Percentiles rank a stretch among this genome's conserved stretches.
Evolutionary conservation across 2,329 filamentous ascomycete genomes (phyloP).

Genomic region (Colletotrichum camelliae): DNA sequence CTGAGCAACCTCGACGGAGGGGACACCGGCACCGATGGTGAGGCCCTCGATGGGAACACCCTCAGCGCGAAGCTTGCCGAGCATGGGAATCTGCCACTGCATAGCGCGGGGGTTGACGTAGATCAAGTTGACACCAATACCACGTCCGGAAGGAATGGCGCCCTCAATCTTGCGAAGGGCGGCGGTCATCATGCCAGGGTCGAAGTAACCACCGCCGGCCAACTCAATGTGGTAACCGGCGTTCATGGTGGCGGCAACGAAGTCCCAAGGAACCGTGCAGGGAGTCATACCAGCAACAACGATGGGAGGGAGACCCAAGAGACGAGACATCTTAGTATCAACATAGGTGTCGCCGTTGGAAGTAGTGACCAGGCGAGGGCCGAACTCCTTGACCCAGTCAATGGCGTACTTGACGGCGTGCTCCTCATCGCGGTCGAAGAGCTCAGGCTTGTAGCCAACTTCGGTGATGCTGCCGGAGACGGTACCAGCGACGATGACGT

Average conservation of each 20-base stretch:
- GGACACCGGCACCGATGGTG: constrained; percentile 91
- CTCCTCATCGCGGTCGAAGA: constrained; percentile 96
- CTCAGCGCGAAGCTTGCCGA: constrained; percentile 80
- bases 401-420: constrained; percentile 93
- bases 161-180: constrained; percentile 86
- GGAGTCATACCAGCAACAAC: constrained; percentile 97
- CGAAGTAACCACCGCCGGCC: constrained; percentile 88
- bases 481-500: constrained; percentile 93
- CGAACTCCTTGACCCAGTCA: constrained; percentile 97
- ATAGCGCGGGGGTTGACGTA: constrained; percentile 90
- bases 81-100: constrained; percentile 89
- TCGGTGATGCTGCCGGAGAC: constrained; percentile 89
- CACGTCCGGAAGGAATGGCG: constrained; percentile 81
- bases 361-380: constrained; percentile 89
- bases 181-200: constrained; percentile 80
- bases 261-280: constrained; percentile 87
- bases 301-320: constrained; percentile 83
- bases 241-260: constrained; percentile 91
- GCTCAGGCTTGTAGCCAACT: constrained; percentile 96
- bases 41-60: constrained; percentile 91
- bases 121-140: constrained; percentile 89
- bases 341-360: constrained; percentile 89
- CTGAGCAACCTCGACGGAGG: constrained; percentile 89
- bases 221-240: constrained; percentile 94
- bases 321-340: constrained; percentile 93